Conservation (phyloP, 495 filamentous ascomycete genomes). For the Talaromyces borbonicus region DNA sequence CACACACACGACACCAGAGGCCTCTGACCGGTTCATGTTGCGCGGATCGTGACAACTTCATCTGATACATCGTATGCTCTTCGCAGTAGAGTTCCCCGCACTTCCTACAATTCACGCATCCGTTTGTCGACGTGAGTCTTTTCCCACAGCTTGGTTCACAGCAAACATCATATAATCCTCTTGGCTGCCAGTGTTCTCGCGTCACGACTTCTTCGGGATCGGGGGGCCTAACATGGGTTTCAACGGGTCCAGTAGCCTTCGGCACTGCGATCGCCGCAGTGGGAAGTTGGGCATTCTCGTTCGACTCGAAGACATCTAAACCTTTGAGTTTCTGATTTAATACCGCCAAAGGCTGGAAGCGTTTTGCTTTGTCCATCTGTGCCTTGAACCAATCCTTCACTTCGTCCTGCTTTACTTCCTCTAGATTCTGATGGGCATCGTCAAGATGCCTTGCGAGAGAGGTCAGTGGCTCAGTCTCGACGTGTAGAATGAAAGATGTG, state of each 20-base stretch:
- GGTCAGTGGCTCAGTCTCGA: not conserved
- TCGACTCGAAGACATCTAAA: constrained; percentile 95
- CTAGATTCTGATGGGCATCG: constrained; percentile 87
- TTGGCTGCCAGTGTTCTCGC: constrained; percentile 77
- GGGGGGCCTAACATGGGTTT: constrained; percentile 18
- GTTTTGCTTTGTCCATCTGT: constrained; percentile 91
- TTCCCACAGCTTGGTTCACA: constrained; percentile 80
- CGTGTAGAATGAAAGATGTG: constrained; percentile 1
- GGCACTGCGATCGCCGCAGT: constrained; percentile 14
- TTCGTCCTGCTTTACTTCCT: constrained; percentile 87
- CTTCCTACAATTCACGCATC: constrained; percentile 82
- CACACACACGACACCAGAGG: constrained; percentile 89
- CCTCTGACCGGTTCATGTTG: constrained; percentile 87
- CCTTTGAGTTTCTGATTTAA: constrained; percentile 94
- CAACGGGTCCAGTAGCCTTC: constrained; percentile 8
- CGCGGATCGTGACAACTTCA: constrained; percentile 88
- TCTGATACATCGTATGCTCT: constrained; percentile 98
- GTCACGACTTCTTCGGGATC: constrained; percentile 88
- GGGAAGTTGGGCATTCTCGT: constrained; percentile 48
- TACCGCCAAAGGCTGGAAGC: constrained; percentile 85
- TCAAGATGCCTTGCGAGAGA: constrained; percentile 66
- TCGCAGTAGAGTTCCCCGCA: constrained; percentile 94
- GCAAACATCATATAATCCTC: constrained; percentile 64
- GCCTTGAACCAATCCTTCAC: constrained; percentile 97
- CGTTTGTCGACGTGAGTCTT: constrained; percentile 64